Conservation (phyloP, 371 early-diverging fungal species). For the Funneliformis caledonium region DNA sequence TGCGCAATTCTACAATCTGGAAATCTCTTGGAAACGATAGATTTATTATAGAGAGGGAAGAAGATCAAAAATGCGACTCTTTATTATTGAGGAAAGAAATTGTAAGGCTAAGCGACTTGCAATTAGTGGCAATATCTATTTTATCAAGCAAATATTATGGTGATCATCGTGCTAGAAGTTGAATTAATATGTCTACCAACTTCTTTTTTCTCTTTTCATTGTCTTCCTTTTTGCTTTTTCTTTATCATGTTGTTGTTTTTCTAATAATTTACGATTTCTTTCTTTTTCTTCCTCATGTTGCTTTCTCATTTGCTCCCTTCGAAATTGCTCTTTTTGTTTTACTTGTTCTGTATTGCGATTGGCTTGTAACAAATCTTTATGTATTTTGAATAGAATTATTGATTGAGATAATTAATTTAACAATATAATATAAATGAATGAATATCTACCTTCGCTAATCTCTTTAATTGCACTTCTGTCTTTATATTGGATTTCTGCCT, state of each 20-base stretch:
- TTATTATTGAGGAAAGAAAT: not conserved
- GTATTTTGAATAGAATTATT: not conserved
- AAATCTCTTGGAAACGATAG: not conserved
- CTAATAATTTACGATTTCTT: not conserved
- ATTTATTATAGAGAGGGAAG: not conserved
- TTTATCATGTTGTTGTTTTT: not conserved
- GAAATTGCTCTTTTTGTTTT: not conserved
- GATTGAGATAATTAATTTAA: not conserved
- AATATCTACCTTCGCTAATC: not conserved
- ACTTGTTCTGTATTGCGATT: not conserved
- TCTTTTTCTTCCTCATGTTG: not conserved
- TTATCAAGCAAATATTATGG: not conserved
- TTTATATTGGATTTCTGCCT: not conserved
- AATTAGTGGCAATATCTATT: not conserved
- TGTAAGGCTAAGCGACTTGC: not conserved
- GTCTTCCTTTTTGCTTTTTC: not conserved
- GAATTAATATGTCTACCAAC: not conserved
- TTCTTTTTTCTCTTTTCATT: constrained; percentile 1
- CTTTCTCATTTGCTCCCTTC: not conserved
- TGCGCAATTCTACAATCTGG: not conserved
- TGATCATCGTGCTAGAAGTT: not conserved
- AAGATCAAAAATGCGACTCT: not conserved
- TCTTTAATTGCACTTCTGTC: not conserved
- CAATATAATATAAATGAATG: too few relatives aligned
- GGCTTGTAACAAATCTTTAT: not conserved